Conservation (phyloP, 108 stramenopile species). For the Pelagomonas calceolata region DNA sequence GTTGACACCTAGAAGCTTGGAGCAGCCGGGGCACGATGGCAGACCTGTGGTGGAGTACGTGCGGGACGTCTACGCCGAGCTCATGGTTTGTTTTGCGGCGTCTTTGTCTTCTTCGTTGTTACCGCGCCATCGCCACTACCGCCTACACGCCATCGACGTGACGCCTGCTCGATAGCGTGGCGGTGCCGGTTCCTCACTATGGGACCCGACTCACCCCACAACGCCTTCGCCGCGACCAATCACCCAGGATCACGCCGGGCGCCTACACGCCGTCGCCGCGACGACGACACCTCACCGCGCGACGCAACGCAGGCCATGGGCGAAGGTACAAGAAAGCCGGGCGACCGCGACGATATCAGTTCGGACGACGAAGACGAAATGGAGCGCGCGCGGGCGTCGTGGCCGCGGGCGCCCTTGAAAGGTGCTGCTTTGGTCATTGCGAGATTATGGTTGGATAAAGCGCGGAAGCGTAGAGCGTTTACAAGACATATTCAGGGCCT, state of each 20-base stretch:
- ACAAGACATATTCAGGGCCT: slow-evolving; percentile 42
- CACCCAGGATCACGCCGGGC: too few species aligned
- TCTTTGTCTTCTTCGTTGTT: too few species aligned
- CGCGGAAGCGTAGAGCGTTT: slow-evolving; percentile 58
- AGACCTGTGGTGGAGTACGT: slow-evolving; percentile 58
- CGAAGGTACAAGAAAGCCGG: slow-evolving; percentile 43
- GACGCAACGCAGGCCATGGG: too few species aligned
- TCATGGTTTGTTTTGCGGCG: too few species aligned
- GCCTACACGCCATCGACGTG: too few species aligned
- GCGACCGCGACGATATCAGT: slow-evolving; percentile 49
- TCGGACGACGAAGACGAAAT: slow-evolving; percentile 61
- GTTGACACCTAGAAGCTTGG: slow-evolving; percentile 55
- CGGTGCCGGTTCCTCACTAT: too few species aligned
- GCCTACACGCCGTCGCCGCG: too few species aligned
- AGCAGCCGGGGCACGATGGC: slow-evolving; percentile 40
- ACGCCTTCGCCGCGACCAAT: too few species aligned
- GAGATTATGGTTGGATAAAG: slow-evolving; percentile 59
- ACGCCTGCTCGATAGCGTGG: too few species aligned
- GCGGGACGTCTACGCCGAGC: slow-evolving; percentile 60
- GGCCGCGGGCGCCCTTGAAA: slow-evolving; percentile 52
- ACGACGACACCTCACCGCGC: too few species aligned
- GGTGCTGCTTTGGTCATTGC: slow-evolving; percentile 56
- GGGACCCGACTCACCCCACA: too few species aligned
- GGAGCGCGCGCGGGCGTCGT: slow-evolving; percentile 40
- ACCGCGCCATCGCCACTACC: too few species aligned